A percentile compares a stretch with the other conserved stretches of the same genome.
phyloP scores from a whole-genome alignment of 1,139 yeast genomes.

The Candida sojae region DNA sequence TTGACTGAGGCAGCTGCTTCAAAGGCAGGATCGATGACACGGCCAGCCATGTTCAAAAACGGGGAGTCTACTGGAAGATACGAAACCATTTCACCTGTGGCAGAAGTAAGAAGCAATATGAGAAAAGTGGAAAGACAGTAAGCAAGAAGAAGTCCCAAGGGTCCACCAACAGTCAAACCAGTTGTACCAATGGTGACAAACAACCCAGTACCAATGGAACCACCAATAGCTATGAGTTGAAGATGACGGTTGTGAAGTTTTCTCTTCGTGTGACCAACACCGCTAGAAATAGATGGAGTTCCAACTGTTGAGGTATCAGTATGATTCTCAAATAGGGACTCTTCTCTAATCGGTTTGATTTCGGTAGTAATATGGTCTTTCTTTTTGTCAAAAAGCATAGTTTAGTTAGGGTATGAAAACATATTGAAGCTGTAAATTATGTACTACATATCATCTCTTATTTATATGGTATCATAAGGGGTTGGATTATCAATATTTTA shows the following conservation, averaged over 20 bases:
- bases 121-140: conserved; percentile 50
- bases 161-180: conserved; percentile 48
- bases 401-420: too few species aligned
- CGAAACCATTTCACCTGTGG: conserved; percentile 83
- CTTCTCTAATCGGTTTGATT: not conserved
- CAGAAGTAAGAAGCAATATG: conserved; percentile 61
- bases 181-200: conserved; percentile 49
- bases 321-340: not conserved
- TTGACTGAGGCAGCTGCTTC: conserved; percentile 82
- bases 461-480: not conserved
- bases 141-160: conserved; percentile 45
- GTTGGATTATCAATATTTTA: too few species aligned
- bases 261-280: conserved; percentile 4
- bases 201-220: conserved; percentile 66
- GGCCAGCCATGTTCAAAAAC: conserved; percentile 54
- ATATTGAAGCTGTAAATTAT: too few species aligned
- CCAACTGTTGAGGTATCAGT: not conserved
- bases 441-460: not conserved
- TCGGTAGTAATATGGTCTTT: not conserved
- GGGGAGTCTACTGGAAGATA: conserved; percentile 73
- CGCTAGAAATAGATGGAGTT: too few species aligned
- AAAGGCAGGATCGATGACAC: conserved; percentile 64
- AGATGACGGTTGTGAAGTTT: conserved; percentile 47
- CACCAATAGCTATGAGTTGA: conserved; percentile 67
- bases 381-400: not conserved